Percentiles rank a stretch among this genome's conserved stretches.
These are phyloP conservation scores for Saccharomyces hybrid DNA, from an alignment of 1,139 yeast genomes.

Conservation along the genomic window DNA sequence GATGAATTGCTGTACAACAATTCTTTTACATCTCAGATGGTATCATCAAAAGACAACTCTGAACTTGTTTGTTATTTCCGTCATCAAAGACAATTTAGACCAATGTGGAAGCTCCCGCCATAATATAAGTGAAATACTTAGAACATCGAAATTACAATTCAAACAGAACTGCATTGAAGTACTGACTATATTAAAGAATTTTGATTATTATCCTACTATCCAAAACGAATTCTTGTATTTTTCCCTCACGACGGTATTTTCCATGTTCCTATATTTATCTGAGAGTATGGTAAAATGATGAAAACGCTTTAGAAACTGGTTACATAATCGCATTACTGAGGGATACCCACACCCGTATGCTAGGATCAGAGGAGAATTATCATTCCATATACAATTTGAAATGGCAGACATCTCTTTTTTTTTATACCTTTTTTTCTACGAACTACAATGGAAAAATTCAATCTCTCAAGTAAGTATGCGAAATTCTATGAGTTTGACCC, in stretches of 20 bases:
- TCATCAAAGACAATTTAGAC: constrained; percentile 17
- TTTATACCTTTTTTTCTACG: constrained; percentile 15
- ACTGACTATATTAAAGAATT: constrained; percentile 5
- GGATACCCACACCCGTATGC: constrained; percentile 8
- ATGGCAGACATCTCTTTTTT: constrained; percentile 18
- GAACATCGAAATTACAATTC: not conserved
- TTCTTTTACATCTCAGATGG: constrained; percentile 20
- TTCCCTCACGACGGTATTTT: constrained; percentile 9
- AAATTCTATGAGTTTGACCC: constrained; percentile 3
- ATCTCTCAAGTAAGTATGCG: constrained; percentile 5
- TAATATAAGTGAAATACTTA: constrained; percentile 12
- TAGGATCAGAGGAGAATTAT: constrained; percentile 8
- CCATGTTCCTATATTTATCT: constrained; percentile 8
- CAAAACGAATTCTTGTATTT: constrained; percentile 9
- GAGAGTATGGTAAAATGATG: constrained; percentile 6
- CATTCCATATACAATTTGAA: constrained; percentile 16
- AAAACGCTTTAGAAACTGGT: constrained; percentile 9
- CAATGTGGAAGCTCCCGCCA: constrained; percentile 10
- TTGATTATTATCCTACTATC: constrained; percentile 8
- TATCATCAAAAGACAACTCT: constrained; percentile 13
- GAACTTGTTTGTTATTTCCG: constrained; percentile 16
- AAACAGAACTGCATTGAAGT: constrained; percentile 3
- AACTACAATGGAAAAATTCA: constrained; percentile 9
- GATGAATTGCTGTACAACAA: constrained; percentile 18
- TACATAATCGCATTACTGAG: constrained; percentile 10